These are phyloP conservation scores for Agrocybe chaxingu DNA, from an alignment of 768 basidiomycete genomes.

Conservation along the genomic window DNA sequence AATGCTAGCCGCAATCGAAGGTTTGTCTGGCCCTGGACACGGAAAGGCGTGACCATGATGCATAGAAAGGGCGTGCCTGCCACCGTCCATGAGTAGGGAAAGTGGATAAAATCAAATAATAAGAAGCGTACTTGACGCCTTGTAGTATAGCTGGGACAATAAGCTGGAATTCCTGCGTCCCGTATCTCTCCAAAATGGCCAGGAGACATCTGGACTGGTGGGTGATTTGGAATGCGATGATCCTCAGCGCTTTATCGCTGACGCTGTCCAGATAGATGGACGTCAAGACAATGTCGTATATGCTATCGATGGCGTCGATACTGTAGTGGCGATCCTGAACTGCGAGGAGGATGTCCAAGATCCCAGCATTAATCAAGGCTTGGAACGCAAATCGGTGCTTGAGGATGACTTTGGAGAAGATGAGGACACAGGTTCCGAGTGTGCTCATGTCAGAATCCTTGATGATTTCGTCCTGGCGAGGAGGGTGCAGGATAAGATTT, in stretches of 20 bases:
- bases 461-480: neutral
- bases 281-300: conserved; percentile 9
- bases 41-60: conserved; percentile 7
- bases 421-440: conserved; percentile 7
- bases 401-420: conserved; percentile 10
- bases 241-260: conserved; percentile 9
- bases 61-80: conserved; percentile 4
- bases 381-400: conserved; percentile 10
- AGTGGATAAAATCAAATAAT: neutral
- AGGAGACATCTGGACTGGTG: neutral
- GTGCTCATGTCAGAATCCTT: conserved; percentile 5
- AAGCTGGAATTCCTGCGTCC: conserved; percentile 6
- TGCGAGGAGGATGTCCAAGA: conserved; percentile 6
- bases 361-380: conserved; percentile 9
- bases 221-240: conserved; percentile 6
- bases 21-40: conserved; percentile 6
- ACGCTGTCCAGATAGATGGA: conserved; percentile 6
- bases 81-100: too few relatives aligned
- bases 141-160: conserved; percentile 3
- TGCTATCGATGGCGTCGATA: conserved; percentile 4
- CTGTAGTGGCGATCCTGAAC: conserved; percentile 8
- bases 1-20: conserved; percentile 5
- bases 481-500: neutral
- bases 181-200: neutral
- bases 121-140: conserved; percentile 5